Evolutionary conservation across 2,329 filamentous ascomycete genomes (phyloP).

Genomic region (Botrytis galanthina): DNA sequence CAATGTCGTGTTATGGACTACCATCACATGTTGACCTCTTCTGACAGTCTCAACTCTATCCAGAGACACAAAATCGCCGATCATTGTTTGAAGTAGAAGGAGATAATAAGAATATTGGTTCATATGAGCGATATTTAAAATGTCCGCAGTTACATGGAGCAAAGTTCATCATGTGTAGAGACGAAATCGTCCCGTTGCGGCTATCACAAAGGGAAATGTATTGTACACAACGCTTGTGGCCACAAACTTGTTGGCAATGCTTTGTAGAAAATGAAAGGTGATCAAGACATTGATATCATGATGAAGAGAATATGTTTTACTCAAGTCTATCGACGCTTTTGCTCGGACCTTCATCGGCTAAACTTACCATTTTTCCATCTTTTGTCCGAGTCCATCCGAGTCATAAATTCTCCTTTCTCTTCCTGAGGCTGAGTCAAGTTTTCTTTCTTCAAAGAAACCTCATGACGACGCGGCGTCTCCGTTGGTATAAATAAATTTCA

Average conservation of each 20-base stretch:
- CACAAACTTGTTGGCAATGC: background rate
- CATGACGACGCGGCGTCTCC: background rate
- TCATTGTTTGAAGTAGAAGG: background rate
- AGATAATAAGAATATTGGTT: background rate
- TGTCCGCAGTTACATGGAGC: background rate
- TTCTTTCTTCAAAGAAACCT: background rate
- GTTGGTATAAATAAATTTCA: background rate
- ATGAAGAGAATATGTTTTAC: background rate
- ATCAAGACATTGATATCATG: background rate
- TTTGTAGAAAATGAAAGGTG: background rate
- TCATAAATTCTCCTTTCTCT: background rate
- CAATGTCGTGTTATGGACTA: background rate
- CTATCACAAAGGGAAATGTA: background rate
- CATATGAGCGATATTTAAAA: background rate
- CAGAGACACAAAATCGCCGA: background rate
- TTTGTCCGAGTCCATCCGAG: background rate
- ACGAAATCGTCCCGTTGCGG: background rate
- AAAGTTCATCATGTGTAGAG: background rate
- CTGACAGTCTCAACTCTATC: background rate
- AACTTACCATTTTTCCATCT: background rate
- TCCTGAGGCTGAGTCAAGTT: background rate
- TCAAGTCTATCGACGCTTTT: background rate
- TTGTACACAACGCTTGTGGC: background rate
- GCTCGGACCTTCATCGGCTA: background rate
- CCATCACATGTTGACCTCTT: background rate